These are phyloP conservation scores for Collybia mongolica DNA, from an alignment of 768 basidiomycete genomes.

Conservation along the genomic window DNA sequence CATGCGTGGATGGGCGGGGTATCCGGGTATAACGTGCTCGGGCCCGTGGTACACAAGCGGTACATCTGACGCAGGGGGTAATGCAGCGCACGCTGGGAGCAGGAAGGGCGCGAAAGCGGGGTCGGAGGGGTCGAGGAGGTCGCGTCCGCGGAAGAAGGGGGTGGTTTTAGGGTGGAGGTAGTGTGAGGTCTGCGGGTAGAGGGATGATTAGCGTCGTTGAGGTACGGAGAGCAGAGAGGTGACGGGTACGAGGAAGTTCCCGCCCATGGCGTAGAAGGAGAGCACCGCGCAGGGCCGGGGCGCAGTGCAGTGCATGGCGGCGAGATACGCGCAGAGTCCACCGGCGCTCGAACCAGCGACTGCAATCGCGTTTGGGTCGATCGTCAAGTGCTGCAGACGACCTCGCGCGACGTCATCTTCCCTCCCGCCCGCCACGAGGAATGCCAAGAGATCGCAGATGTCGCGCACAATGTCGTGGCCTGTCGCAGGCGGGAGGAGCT, in stretches of 20 bases:
- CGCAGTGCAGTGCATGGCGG: conserved; percentile 44
- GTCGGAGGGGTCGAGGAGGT: conserved; percentile 47
- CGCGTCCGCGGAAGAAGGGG: conserved; percentile 54
- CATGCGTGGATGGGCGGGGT: conserved; percentile 64
- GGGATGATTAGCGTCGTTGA: not conserved
- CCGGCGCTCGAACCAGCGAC: conserved; percentile 63
- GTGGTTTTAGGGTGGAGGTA: conserved; percentile 46
- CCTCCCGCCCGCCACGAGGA: conserved; percentile 29
- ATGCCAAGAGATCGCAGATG: conserved; percentile 53
- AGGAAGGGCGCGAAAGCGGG: conserved; percentile 41
- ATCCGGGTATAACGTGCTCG: conserved; percentile 49
- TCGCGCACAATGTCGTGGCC: conserved; percentile 60
- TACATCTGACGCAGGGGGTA: conserved; percentile 37
- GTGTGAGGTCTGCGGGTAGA: conserved; percentile 50
- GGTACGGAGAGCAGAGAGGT: not conserved
- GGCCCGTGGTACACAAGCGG: conserved; percentile 43
- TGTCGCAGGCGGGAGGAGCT: conserved; percentile 52
- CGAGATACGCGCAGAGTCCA: conserved; percentile 62
- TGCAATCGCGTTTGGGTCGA: conserved; percentile 45
- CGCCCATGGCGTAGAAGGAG: conserved; percentile 65
- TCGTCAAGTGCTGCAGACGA: conserved; percentile 19
- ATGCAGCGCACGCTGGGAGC: conserved; percentile 31
- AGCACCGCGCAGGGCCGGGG: conserved; percentile 56
- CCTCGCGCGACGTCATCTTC: not conserved
- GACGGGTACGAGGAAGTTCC: conserved; percentile 43